Evolutionary conservation across 2,329 filamentous ascomycete genomes (phyloP).

Genomic region (Penicillium sclerotiorum): DNA sequence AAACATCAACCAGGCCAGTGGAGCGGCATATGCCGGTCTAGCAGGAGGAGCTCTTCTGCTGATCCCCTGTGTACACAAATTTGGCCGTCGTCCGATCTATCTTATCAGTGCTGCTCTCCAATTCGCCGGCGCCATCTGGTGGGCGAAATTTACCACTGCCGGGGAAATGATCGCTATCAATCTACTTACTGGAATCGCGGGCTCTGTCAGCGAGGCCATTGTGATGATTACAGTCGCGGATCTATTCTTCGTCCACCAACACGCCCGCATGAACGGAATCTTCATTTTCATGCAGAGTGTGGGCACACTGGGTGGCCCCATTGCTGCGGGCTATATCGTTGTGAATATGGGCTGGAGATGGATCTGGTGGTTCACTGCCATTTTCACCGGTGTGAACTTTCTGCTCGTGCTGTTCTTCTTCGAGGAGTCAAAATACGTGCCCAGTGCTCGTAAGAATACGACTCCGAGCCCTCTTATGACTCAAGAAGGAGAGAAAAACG

Average conservation of each 20-base stretch:
- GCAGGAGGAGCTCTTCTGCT: conserved; percentile 11
- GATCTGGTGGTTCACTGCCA: conserved; percentile 14
- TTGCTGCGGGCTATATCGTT: conserved; percentile 9
- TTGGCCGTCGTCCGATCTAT: conserved; percentile 14
- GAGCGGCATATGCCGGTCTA: conserved; percentile 11
- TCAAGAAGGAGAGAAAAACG: neutral
- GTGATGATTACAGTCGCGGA: conserved; percentile 18
- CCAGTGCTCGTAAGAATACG: too few species aligned
- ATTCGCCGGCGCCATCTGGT: conserved; percentile 10
- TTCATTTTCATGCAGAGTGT: conserved; percentile 16
- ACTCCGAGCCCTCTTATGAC: too few species aligned
- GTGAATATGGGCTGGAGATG: conserved; percentile 7
- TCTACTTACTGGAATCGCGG: conserved; percentile 8
- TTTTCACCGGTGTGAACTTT: conserved; percentile 9
- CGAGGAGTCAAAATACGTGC: conserved; percentile 16
- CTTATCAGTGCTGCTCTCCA: conserved; percentile 11
- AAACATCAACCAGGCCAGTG: conserved; percentile 1
- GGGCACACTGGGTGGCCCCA: conserved; percentile 10
- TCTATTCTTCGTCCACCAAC: conserved; percentile 17
- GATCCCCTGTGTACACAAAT: conserved; percentile 17
- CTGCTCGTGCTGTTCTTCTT: conserved; percentile 13
- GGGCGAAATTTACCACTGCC: conserved; percentile 6
- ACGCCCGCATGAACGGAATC: conserved; percentile 16
- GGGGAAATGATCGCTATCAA: conserved; percentile 6
- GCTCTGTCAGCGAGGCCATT: conserved; percentile 12